Base-by-base conservation (phyloP, 1,139 yeast genomes). In the Taphrina flavorubra region DNA sequence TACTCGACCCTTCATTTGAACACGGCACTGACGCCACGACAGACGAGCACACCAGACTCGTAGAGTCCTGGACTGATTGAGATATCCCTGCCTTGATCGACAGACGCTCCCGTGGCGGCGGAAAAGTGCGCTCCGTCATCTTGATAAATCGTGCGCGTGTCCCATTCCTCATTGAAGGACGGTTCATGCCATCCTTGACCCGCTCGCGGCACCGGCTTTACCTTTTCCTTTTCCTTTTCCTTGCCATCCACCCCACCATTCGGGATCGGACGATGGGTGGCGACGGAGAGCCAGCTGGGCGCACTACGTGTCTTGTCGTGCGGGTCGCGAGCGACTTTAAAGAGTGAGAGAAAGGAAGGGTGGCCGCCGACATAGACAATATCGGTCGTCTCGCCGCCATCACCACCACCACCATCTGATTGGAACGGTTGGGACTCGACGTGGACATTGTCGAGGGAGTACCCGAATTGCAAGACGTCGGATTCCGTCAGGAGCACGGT, bases 351-450 rank as follows among this genome's bases (percentile, higher is more conserved):
- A 4, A 51, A 42, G 13, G 42, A 51, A 10, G 59, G 59, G 16
- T 62, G 66, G 11, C 66, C 66, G 25, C 66, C 66, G 44, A 62
- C 66, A 11, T 40, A 16, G 16, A 62, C 16, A 37, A 37, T 49
- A n/a, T 61, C 65, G 2, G 44, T 49, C 44, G 25, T 20, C 18
- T 1, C 34, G 13, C 13, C 47, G 40, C 40, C 40, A 7, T 37
- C 10, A 37, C 40, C 40, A 7, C 25, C 51, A n/a, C n/a, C n/a
- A n/a, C n/a, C n/a, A n/a, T n/a, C n/a, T n/a, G n/a, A n/a, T n/a
- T n/a, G n/a, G n/a, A n/a, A n/a, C n/a, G n/a, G n/a, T n/a, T n/a
- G n/a, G n/a, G n/a, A 16, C 14, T 49, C 39, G 25, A 62, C 53
- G n/a, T 44, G 25, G 16, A 62, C 44, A 7, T 62, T 62, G 36